Evolutionary conservation across 495 filamentous ascomycete genomes (phyloP), one percentile per base, ranked within the genome.

Genomic region (Echria macrotheca): DNA sequence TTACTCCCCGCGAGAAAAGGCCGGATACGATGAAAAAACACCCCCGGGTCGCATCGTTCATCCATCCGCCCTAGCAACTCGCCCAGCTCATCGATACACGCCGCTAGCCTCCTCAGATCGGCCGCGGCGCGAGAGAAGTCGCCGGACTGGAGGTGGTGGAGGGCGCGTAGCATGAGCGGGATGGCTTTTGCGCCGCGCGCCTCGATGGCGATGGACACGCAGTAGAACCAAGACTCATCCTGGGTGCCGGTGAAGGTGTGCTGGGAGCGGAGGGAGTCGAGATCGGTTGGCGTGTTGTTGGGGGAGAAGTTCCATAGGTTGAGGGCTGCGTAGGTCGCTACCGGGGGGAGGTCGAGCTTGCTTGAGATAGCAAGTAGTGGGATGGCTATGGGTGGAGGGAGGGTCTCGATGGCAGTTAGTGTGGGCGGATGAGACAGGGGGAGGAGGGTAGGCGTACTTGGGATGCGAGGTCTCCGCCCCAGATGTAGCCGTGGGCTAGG

Each of bases 201-300:
- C 67, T 97, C 91, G 52, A 97, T 94, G 31, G 91, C 91, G 11
- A 96, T 87, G 0, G 89, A 95, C 40, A 96, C 74, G n/a, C 91
- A 68, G 60, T 89, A 95, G 68, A 98, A 98, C 93, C 93, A 97
- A 55, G 93, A 91, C 60, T 98, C 93, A 67, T 95, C 90, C 3
- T 86, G 68, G 1, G 89, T 94, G 38, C 89, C 91, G 17, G 89
- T 96, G 63, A 96, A 90, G 23, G 93, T 94, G 50, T 85, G 82
- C 44, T 91, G 73, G 8, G 87, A 86, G 10, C 79, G 72, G 7
- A 98, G 69, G 50, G 89, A 85, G 46, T 86, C 75, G 10, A 95
- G 73, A 32, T 79, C 72, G 5, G 28, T 3, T 3, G n/a, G 24
- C 18, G 93, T 91, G 50, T 84, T 81, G 45, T 90, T 71, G 4